Conservation (phyloP, 2,329 filamentous ascomycete species). For the Cercospora citrullina region DNA sequence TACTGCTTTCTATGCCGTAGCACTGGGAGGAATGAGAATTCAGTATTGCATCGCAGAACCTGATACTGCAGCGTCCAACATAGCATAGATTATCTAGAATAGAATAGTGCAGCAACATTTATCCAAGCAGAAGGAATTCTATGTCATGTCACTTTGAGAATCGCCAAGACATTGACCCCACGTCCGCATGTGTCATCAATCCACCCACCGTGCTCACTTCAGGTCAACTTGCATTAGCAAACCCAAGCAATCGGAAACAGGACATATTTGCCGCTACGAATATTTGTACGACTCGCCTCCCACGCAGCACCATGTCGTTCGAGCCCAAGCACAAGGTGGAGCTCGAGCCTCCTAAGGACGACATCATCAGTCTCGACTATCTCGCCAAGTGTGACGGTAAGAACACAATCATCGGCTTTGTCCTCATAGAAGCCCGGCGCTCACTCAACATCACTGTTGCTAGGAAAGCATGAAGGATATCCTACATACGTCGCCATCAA, state of each 20-base stretch:
- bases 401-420: conserved; percentile 35
- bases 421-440: neutral
- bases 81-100: neutral
- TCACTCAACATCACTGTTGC: neutral
- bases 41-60: neutral
- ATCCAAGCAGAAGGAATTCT: neutral
- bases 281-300: neutral
- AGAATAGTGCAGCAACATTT: neutral
- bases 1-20: neutral
- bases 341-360: conserved; percentile 81
- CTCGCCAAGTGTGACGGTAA: conserved; percentile 80
- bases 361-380: conserved; percentile 77
- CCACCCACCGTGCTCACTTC: neutral
- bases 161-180: neutral
- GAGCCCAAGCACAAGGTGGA: conserved; percentile 75
- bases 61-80: neutral
- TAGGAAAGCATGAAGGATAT: conserved; percentile 64
- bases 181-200: neutral
- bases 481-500: conserved; percentile 64
- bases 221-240: conserved; percentile 7
- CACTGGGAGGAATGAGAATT: neutral
- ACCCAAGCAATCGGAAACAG: neutral
- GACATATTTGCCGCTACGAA: conserved; percentile 1
- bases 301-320: conserved; percentile 51
- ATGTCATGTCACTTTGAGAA: neutral